Base-by-base conservation (phyloP, 1,284 basidiomycete species). In the Coniophora puteana region DNA sequence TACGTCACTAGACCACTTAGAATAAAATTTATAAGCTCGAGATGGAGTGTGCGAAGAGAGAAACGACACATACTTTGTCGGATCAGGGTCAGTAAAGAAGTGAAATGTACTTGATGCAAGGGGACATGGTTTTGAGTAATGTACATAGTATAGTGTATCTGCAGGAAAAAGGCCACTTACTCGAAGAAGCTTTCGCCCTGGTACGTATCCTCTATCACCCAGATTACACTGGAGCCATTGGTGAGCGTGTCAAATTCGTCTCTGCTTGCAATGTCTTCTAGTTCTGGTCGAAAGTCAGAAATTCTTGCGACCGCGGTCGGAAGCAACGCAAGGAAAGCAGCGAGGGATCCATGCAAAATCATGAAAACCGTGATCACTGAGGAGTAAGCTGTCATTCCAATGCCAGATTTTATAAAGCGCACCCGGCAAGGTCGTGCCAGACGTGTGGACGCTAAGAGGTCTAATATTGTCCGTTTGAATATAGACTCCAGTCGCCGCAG, bases 1-100 rank as follows among this genome's bases (percentile, higher is more conserved):
- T 60, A 84, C 83, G 69, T 70, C 34, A 84, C 81, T 40, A 65
- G 66, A 36, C 82, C 82, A 56, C 83, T 80, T n/a, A n/a, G 44
- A 36, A 51, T 31, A 41, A 21, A n/a, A 39, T 44, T 27, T 38
- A 37, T 32, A 36, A 54, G 46, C 48, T 51, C 41, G 12, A 46
- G n/a, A 38, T 28, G 25, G 10, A 34, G 36, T 31, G 22, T 33
- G 17, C 32, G 35, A 30, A 30, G 37, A 45, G 26, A 25, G 29
- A 45, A 46, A 8, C 8, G 4, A 23, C 22, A 64, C 74, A 45
- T 54, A 80, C 81, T 81, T 68, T 23, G 83, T 87, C 30, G 83
- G 84, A 61, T 87, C 83, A 4, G 51, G 14, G 22, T 65, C 74
- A 6, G 65, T 76, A 54, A 73, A 86, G 58, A 85, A 87, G 24